Conservation (phyloP, 495 filamentous ascomycete genomes). For the Hyaloscypha bicolor region DNA sequence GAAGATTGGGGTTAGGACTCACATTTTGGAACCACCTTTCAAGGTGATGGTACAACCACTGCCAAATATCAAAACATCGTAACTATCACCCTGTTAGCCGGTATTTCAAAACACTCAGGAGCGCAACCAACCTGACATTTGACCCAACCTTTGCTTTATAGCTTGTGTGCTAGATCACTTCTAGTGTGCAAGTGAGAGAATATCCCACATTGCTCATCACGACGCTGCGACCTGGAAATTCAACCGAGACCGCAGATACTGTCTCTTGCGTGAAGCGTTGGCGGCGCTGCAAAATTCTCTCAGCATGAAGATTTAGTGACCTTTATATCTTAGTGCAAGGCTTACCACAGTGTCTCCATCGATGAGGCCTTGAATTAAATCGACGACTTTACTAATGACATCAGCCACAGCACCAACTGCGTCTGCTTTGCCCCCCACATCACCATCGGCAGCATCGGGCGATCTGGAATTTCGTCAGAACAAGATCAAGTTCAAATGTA, state of each 20-base stretch:
- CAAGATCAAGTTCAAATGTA: not conserved
- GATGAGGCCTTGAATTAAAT: constrained; percentile 11
- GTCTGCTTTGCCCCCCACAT: constrained; percentile 9
- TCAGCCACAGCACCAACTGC: not conserved
- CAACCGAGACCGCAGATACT: constrained; percentile 2
- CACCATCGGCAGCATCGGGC: not conserved
- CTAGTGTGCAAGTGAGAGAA: not conserved
- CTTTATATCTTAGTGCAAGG: not conserved
- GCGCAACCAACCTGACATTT: constrained; percentile 2
- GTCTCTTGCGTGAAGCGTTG: constrained; percentile 20
- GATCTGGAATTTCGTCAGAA: not conserved
- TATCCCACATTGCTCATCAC: constrained; percentile 21
- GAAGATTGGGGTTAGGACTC: constrained; percentile 2
- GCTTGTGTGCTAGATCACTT: not conserved
- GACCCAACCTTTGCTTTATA: constrained; percentile 19
- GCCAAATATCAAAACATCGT: constrained; percentile 18
- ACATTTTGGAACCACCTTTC: constrained; percentile 20
- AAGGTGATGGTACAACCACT: constrained; percentile 11
- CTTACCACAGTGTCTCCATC: constrained; percentile 7
- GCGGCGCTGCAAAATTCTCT: not conserved
- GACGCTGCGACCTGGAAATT: constrained; percentile 13
- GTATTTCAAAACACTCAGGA: not conserved
- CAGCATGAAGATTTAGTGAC: not conserved
- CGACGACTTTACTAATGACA: constrained; percentile 16
- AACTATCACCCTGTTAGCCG: not conserved